Conservation (phyloP, 2,329 filamentous ascomycete genomes). For the Pyrenochaeta sp. region DNA sequence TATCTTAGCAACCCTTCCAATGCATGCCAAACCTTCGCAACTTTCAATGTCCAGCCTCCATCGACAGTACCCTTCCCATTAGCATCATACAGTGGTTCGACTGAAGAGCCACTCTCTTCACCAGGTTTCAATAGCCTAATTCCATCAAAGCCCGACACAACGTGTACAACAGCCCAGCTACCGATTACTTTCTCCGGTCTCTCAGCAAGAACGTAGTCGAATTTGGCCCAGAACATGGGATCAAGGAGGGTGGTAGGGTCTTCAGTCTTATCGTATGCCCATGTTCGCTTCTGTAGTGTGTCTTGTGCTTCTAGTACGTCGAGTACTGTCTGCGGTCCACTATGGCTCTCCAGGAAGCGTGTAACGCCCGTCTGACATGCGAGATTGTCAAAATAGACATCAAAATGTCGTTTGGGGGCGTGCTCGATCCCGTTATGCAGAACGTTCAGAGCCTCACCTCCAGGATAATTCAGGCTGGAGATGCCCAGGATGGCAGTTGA, state of each 20-base stretch:
- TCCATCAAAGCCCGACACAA: constrained; percentile 61
- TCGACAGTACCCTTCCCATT: constrained; percentile 22
- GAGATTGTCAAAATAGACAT: constrained; percentile 67
- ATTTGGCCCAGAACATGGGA: constrained; percentile 64
- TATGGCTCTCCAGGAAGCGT: constrained; percentile 59
- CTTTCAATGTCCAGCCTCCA: constrained; percentile 22
- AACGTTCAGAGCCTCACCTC: constrained; percentile 75
- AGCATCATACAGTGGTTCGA: constrained; percentile 21
- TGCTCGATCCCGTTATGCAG: constrained; percentile 47
- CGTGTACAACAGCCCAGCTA: constrained; percentile 61
- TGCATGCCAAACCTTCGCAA: constrained; percentile 33
- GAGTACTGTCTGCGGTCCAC: constrained; percentile 36
- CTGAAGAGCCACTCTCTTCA: constrained; percentile 29
- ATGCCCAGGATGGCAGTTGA: constrained; percentile 75
- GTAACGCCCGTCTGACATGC: constrained; percentile 71
- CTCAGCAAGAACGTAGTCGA: constrained; percentile 68
- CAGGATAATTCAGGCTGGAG: constrained; percentile 92
- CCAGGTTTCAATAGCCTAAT: constrained; percentile 59
- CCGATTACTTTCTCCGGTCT: constrained; percentile 57
- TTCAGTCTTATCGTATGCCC: constrained; percentile 70
- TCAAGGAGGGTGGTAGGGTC: constrained; percentile 57
- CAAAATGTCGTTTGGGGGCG: constrained; percentile 21
- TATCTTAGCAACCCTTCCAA: constrained; percentile 47
- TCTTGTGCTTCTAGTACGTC: constrained; percentile 36
- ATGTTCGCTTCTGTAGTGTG: constrained; percentile 41